Evolutionary conservation across 768 basidiomycete species (phyloP).

Genomic region (Lactarius tabidus): DNA sequence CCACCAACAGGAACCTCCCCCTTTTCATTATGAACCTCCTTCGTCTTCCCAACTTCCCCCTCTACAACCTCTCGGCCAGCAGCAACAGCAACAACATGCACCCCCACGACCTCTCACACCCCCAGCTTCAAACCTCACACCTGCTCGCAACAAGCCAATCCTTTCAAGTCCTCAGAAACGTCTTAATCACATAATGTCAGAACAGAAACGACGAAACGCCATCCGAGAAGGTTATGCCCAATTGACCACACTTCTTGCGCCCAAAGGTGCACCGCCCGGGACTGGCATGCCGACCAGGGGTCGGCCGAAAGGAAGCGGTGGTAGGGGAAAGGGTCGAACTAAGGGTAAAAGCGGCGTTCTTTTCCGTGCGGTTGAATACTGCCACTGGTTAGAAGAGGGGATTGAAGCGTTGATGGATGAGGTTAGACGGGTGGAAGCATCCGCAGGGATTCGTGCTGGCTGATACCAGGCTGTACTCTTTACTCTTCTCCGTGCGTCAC

Average conservation of each 20-base stretch:
- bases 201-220: slow-evolving; percentile 89
- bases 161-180: slow-evolving; percentile 84
- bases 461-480: slow-evolving; percentile 4
- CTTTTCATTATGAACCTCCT: slow-evolving; percentile 17
- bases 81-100: slow-evolving; percentile 12
- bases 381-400: slow-evolving; percentile 82
- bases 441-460: slow-evolving; percentile 48
- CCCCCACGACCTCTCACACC: slow-evolving; percentile 13
- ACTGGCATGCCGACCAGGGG: slow-evolving; percentile 74
- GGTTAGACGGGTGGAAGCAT: slow-evolving; percentile 61
- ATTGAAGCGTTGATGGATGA: slow-evolving; percentile 66
- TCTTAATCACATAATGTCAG: slow-evolving; percentile 91
- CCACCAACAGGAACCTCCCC: slow-evolving; percentile 11
- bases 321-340: slow-evolving; percentile 49
- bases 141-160: slow-evolving; percentile 52
- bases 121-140: slow-evolving; percentile 24
- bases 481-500: slow-evolving; percentile 7
- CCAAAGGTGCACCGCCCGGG: slow-evolving; percentile 63
- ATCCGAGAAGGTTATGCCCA: slow-evolving; percentile 89
- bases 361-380: slow-evolving; percentile 83
- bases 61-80: slow-evolving; percentile 3
- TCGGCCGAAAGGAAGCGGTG: slow-evolving; percentile 74
- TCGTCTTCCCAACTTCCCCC: slow-evolving; percentile 10
- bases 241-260: slow-evolving; percentile 74
- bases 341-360: slow-evolving; percentile 90